These are phyloP conservation scores for Eucalyptus viminalis DNA, from an alignment of 345 rosid genomes.

Conservation along the genomic window DNA sequence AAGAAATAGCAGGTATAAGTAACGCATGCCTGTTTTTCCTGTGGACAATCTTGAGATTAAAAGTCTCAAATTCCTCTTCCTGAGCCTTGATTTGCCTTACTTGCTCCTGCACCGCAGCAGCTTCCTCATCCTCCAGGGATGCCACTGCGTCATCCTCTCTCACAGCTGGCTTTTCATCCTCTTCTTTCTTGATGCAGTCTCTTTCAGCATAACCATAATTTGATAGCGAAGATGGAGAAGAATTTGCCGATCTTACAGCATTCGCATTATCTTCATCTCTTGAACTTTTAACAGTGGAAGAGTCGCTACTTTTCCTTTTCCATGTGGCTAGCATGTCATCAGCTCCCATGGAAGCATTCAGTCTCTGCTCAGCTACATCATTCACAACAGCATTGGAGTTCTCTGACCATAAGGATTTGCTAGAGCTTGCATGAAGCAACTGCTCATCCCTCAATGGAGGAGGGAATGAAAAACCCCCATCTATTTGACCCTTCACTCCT, in stretches of 20 bases:
- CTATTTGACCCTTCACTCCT: slow-evolving; percentile 37
- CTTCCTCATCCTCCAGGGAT: slow-evolving; percentile 88
- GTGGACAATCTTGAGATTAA: slow-evolving; percentile 92
- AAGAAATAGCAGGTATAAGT: not conserved
- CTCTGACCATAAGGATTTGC: slow-evolving; percentile 62
- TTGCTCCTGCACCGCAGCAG: slow-evolving; percentile 95
- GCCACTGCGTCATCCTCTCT: slow-evolving; percentile 69
- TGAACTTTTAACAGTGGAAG: slow-evolving; percentile 62
- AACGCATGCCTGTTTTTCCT: slow-evolving; percentile 84
- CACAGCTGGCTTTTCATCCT: slow-evolving; percentile 28
- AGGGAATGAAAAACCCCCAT: slow-evolving; percentile 69
- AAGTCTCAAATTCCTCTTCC: slow-evolving; percentile 98
- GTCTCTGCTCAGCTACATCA: slow-evolving; percentile 34
- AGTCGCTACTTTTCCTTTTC: slow-evolving; percentile 75
- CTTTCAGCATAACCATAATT: slow-evolving; percentile 53
- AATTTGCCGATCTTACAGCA: slow-evolving; percentile 48
- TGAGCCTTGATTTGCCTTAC: slow-evolving; percentile 92
- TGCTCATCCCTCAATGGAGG: slow-evolving; percentile 55
- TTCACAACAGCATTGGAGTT: slow-evolving; percentile 24
- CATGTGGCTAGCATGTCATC: slow-evolving; percentile 69
- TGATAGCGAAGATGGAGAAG: slow-evolving; percentile 60
- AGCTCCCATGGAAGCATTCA: slow-evolving; percentile 42
- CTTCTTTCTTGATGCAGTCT: slow-evolving; percentile 43
- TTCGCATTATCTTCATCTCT: slow-evolving; percentile 53
- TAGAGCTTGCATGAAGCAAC: slow-evolving; percentile 37